phyloP scores from a whole-genome alignment of 805 yeast genomes.

The Ogataea sp. region DNA sequence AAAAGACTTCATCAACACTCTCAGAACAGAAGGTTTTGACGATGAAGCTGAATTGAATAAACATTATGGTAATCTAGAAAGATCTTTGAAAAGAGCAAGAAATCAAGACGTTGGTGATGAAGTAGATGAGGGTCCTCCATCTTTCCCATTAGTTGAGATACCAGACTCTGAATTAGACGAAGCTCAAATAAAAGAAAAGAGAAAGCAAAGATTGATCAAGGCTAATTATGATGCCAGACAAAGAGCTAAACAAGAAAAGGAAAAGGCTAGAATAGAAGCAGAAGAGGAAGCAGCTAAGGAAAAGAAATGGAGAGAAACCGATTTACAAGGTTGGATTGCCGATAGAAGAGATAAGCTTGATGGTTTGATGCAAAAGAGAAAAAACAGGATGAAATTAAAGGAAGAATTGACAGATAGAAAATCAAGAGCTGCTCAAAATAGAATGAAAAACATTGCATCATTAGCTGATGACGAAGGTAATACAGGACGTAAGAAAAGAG shows the following conservation, averaged over 20 bases:
- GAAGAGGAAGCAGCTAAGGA: slow-evolving; percentile 61
- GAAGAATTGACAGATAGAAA: slow-evolving; percentile 82
- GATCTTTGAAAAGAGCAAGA: slow-evolving; percentile 59
- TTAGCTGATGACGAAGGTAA: slow-evolving; percentile 40
- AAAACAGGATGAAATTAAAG: slow-evolving; percentile 61
- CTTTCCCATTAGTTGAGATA: slow-evolving; percentile 66
- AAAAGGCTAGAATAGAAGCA: slow-evolving; percentile 48
- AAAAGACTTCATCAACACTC: slow-evolving; percentile 43
- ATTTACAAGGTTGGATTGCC: slow-evolving; percentile 73
- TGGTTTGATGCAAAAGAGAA: slow-evolving; percentile 48
- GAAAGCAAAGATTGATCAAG: slow-evolving; percentile 73
- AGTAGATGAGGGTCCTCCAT: slow-evolving; percentile 36
- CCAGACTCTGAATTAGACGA: slow-evolving; percentile 80
- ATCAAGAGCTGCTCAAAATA: slow-evolving; percentile 82
- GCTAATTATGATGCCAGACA: slow-evolving; percentile 86
- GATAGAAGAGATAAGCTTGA: slow-evolving; percentile 57
- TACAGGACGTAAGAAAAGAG: slow-evolving; percentile 32
- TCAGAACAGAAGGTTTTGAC: slow-evolving; percentile 71
- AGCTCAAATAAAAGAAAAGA: slow-evolving; percentile 78
- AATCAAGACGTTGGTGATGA: slow-evolving; percentile 56
- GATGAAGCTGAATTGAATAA: slow-evolving; percentile 65
- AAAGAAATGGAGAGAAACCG: slow-evolving; percentile 65
- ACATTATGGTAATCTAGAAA: slow-evolving; percentile 56
- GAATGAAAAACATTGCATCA: slow-evolving; percentile 88
- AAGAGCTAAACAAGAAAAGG: slow-evolving; percentile 73